phyloP scores from a whole-genome alignment of 176 grass and related monocot genomes.

The Carex cristatella region DNA sequence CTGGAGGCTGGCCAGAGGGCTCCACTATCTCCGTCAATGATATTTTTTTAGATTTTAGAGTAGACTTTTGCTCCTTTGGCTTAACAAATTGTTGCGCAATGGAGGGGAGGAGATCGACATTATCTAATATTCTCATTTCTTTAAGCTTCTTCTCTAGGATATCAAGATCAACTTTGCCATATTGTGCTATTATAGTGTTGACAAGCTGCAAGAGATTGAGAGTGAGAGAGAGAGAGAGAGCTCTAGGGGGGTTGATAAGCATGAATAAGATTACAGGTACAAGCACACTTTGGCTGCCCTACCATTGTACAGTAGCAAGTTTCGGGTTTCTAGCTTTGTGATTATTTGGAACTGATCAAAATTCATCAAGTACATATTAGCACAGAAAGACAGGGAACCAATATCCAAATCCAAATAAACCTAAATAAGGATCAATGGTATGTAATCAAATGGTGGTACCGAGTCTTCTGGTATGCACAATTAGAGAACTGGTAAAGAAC shows the following conservation, averaged over 20 bases:
- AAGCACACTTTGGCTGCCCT: not conserved
- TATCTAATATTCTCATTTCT: constrained; percentile 97
- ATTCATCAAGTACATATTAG: not conserved
- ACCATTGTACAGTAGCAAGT: not conserved
- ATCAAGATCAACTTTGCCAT: constrained; percentile 60
- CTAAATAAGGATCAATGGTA: not conserved
- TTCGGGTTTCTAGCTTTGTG: not conserved
- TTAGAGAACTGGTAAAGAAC: constrained; percentile 15
- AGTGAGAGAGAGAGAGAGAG: constrained; percentile 22
- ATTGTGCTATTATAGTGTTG: constrained; percentile 59
- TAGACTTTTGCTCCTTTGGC: constrained; percentile 56
- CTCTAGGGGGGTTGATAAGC: not conserved
- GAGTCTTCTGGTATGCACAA: constrained; percentile 10
- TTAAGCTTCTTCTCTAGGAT: constrained; percentile 74
- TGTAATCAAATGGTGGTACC: not conserved
- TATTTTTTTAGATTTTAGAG: constrained; percentile 32
- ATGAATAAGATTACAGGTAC: not conserved
- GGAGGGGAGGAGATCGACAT: constrained; percentile 71
- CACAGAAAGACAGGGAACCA: not conserved
- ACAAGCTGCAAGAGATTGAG: constrained; percentile 56
- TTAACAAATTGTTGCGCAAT: constrained; percentile 69
- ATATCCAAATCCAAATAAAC: not conserved
- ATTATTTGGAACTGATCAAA: not conserved
- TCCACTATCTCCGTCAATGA: not conserved
- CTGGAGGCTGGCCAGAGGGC: not conserved